Base-by-base conservation (phyloP, 2,329 filamentous ascomycete species). In the Arthrinium puccinioides region DNA sequence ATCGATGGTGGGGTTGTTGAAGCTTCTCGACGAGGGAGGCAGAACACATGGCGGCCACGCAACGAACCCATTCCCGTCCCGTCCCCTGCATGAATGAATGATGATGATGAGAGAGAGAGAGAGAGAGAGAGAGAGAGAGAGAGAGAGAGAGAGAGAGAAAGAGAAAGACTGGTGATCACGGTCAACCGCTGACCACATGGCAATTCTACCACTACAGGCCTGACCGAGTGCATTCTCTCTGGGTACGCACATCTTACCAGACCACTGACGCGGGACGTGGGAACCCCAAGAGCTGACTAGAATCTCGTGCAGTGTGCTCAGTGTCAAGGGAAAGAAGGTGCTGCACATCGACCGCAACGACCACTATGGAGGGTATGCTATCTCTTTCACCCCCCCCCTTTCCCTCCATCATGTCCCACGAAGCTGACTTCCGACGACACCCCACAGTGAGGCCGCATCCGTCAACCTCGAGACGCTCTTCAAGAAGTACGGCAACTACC, bases 221-320 rank as follows among this genome's bases (percentile, higher is more conserved):
- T 98, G 76, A 97, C 90, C 47, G 92, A 98, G 79, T 98, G 92
- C 70, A 92, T 98, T 60, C 85, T 98, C 53, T 96, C 90, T 61
- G 92, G 90, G 88, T 94, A 84, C 60, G 70, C n/a, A n/a, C n/a
- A n/a, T n/a, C n/a, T n/a, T n/a, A n/a, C n/a, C n/a, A n/a, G n/a
- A n/a, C n/a, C n/a, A n/a, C n/a, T n/a, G n/a, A n/a, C n/a, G n/a
- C n/a, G n/a, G n/a, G n/a, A n/a, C n/a, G n/a, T n/a, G n/a, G n/a
- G 29, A 28, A 33, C 31, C 21, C 20, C 20, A 21, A 15, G 37
- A 51, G 28, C 37, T 36, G 27, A 31, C 27, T 18, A n/a, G 15
- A 32, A 31, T 25, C 28, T 33, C 30, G 44, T 48, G 43, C 55
- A 88, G 89, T 66, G 89, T 98, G 44, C 72, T 97, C 61, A 95